Conservation (phyloP, 2,329 filamentous ascomycete species). For the Penicillium brasilianum region DNA sequence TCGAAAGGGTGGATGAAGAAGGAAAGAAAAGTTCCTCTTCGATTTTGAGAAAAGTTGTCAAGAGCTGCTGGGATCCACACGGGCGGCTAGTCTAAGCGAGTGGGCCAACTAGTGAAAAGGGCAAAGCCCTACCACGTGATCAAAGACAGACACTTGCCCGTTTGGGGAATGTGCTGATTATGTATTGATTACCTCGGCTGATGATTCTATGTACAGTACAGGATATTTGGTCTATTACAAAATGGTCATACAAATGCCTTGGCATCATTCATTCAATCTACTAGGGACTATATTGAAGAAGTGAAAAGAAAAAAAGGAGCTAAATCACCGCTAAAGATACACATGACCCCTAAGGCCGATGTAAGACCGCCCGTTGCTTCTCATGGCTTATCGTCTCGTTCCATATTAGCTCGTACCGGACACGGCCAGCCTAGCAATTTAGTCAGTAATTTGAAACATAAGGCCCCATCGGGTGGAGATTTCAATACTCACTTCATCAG, state of each 20-base stretch:
- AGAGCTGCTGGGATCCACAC: constrained; percentile 32
- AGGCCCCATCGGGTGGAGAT: not conserved
- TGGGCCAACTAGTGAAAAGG: constrained; percentile 16
- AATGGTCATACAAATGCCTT: constrained; percentile 14
- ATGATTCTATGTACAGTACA: not conserved
- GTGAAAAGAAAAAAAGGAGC: constrained; percentile 29
- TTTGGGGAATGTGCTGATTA: constrained; percentile 21
- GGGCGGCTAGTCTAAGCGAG: constrained; percentile 39
- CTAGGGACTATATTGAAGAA: constrained; percentile 36
- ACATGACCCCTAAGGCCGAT: constrained; percentile 41
- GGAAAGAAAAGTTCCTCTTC: constrained; percentile 29
- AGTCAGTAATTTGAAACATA: constrained; percentile 32
- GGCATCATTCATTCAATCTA: constrained; percentile 39
- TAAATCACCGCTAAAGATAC: constrained; percentile 51
- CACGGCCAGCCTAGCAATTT: constrained; percentile 51
- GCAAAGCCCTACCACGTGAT: constrained; percentile 21
- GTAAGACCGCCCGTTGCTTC: constrained; percentile 41
- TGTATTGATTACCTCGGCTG: not conserved
- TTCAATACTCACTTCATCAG: constrained; percentile 83
- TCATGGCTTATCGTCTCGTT: constrained; percentile 40
- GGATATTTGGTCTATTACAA: not conserved
- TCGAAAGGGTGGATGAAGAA: constrained; percentile 40
- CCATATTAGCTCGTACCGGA: constrained; percentile 55
- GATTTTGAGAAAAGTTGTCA: constrained; percentile 25
- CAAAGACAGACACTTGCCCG: not conserved